phyloP scores from a whole-genome alignment of 1,284 basidiomycete genomes.

The Cutaneotrichosporon sp. region DNA sequence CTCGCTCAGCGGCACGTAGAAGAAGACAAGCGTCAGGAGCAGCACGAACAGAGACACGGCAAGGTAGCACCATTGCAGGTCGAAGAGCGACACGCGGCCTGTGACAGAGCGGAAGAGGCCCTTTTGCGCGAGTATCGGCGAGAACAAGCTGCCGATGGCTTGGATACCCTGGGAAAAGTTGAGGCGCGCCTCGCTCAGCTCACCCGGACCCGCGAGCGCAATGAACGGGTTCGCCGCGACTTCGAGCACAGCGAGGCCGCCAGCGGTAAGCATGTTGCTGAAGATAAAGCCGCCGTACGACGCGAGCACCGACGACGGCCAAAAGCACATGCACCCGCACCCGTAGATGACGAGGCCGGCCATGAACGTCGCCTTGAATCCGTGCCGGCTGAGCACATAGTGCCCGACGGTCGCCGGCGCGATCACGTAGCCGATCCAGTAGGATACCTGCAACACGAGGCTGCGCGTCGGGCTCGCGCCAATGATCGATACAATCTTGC shows the following conservation, averaged over 20 bases:
- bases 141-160: slow-evolving; percentile 36
- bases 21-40: slow-evolving; percentile 42
- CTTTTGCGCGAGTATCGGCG: slow-evolving; percentile 38
- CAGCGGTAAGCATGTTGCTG: slow-evolving; percentile 42
- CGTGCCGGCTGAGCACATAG: slow-evolving; percentile 32
- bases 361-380: slow-evolving; percentile 47
- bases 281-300: slow-evolving; percentile 44
- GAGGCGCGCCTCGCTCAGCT: slow-evolving; percentile 40
- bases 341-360: slow-evolving; percentile 42
- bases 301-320: slow-evolving; percentile 43
- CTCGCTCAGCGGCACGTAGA: slow-evolving; percentile 44
- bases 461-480: slow-evolving; percentile 19
- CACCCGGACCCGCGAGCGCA: slow-evolving; percentile 44
- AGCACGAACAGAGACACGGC: slow-evolving; percentile 44
- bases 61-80: slow-evolving; percentile 47
- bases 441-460: slow-evolving; percentile 39
- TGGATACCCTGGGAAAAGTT: slow-evolving; percentile 47
- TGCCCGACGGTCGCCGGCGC: slow-evolving; percentile 36
- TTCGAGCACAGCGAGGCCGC: slow-evolving; percentile 41
- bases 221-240: slow-evolving; percentile 47
- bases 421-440: slow-evolving; percentile 42
- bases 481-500: slow-evolving; percentile 34
- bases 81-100: slow-evolving; percentile 29
- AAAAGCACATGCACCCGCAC: slow-evolving; percentile 44
- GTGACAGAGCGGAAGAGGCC: slow-evolving; percentile 33